A percentile compares a stretch with the other conserved stretches of the same genome.
These are phyloP conservation scores for Mycena chlorophos DNA, from an alignment of 768 basidiomycete genomes.

Conservation along the genomic window DNA sequence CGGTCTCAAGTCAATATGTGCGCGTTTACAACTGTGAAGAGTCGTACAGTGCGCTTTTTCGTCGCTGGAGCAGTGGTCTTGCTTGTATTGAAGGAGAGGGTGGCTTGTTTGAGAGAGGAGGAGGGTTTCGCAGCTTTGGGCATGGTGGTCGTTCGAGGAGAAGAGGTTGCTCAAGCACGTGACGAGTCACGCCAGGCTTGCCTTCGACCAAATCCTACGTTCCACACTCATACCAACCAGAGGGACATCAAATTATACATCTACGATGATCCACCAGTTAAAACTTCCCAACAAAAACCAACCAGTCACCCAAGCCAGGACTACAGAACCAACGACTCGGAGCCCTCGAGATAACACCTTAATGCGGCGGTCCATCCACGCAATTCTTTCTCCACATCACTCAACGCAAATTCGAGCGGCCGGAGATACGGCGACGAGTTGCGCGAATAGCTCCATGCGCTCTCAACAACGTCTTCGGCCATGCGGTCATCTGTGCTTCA, in stretches of 20 bases:
- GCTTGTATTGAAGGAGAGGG: not conserved
- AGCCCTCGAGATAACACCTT: too few species aligned
- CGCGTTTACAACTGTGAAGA: not conserved
- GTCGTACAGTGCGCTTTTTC: not conserved
- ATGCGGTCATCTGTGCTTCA: not conserved
- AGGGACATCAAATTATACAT: too few species aligned
- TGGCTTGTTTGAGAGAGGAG: not conserved
- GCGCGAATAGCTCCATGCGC: not conserved
- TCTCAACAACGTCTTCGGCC: not conserved
- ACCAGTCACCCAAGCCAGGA: too few species aligned
- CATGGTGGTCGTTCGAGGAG: not conserved
- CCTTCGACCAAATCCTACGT: too few species aligned
- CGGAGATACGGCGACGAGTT: not conserved
- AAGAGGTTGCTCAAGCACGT: not conserved
- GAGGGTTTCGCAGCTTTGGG: slow-evolving; percentile 1
- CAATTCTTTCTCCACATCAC: not conserved
- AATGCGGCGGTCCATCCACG: too few species aligned
- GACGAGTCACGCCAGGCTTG: not conserved
- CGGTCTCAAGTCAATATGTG: not conserved
- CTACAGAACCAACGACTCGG: too few species aligned
- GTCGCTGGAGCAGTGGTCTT: not conserved
- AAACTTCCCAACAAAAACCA: too few species aligned
- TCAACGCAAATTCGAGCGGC: not conserved
- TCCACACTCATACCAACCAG: too few species aligned
- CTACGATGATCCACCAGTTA: too few species aligned